phyloP scores from a whole-genome alignment of 805 yeast species.

The Candida orba region DNA sequence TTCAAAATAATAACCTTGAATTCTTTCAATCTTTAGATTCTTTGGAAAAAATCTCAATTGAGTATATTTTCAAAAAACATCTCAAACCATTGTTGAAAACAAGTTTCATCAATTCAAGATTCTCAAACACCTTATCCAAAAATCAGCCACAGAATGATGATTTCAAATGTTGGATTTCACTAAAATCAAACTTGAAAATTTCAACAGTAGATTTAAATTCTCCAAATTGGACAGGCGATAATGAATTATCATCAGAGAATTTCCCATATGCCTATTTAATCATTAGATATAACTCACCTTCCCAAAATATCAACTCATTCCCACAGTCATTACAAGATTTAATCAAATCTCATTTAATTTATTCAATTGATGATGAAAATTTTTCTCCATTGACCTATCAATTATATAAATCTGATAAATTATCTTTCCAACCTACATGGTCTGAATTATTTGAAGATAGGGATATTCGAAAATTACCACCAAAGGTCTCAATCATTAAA shows the following conservation, averaged over 20 bases:
- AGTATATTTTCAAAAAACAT: slow-evolving; percentile 21
- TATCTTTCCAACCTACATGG: slow-evolving; percentile 34
- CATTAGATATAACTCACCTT: slow-evolving; percentile 36
- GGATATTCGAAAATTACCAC: slow-evolving; percentile 44
- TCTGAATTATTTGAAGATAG: slow-evolving; percentile 22
- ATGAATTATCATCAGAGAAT: slow-evolving; percentile 6
- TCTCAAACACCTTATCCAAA: slow-evolving; percentile 7
- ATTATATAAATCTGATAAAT: slow-evolving; percentile 23
- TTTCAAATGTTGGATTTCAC: slow-evolving; percentile 18
- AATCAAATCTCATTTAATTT: slow-evolving; percentile 40
- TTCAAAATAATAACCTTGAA: slow-evolving; percentile 4
- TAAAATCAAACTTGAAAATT: slow-evolving; percentile 18
- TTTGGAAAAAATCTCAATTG: slow-evolving; percentile 22
- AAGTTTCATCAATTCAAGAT: slow-evolving; percentile 15
- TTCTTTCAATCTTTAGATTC: slow-evolving; percentile 14
- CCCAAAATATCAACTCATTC: slow-evolving; percentile 17
- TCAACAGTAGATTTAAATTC: slow-evolving; percentile 8
- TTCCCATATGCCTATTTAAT: slow-evolving; percentile 48
- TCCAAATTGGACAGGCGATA: slow-evolving; percentile 11
- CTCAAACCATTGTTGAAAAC: slow-evolving; percentile 19
- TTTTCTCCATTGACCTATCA: slow-evolving; percentile 27
- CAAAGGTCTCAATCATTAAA: slow-evolving; percentile 7
- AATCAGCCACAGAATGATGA: not conserved
- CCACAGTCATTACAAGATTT: slow-evolving; percentile 29
- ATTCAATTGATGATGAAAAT: slow-evolving; percentile 33